Evolutionary conservation across 208 protist genomes (phyloP), one percentile per base, ranked within the genome.

Genomic region (Trichomonas gallinae): DNA sequence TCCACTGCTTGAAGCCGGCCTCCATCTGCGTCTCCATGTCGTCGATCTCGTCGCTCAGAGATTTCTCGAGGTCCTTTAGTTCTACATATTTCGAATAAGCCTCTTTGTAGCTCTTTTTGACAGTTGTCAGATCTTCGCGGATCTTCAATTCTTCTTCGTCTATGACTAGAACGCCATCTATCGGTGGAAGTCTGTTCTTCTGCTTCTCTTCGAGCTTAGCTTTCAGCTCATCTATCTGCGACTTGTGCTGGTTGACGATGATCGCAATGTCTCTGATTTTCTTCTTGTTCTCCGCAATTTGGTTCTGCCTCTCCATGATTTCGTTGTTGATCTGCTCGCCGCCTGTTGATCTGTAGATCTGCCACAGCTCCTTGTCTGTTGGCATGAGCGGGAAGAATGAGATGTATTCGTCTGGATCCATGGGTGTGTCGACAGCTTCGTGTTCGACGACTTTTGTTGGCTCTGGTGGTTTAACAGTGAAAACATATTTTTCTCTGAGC

Each of bases 111-210:
- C 38, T 23, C 17, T 34, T 13, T 26, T 93, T 93, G 17, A 51
- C 87, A 1, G 42, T 26, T 10, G 11, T 93, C 9, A 93, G 31
- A 38, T 51, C 44, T 38, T 93, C 26, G 36, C 87, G 9, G 21
- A 93, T 93, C 44, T 51, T 34, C 2, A 93, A 31, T 38, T 93
- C 87, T 38, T 93, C 87, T 51, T 93, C 87, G 31, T 93, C 87
- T 15, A 93, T 93, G 17, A 93, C 87, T 21, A 51, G 15, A 51
- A 93, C 87, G 44, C 44, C 87, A 51, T 93, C 44, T 4, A 93
- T 93, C n/a, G 87, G 87, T 26, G 87, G 87, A 38, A 93, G 26
- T 51, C 87, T 42, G 46, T 51, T 93, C 45, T 93, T 93, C n/a
- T 93, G 40, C 46, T 93, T 93, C 21, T 93, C 87, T 10, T 93